Evolutionary conservation across 2,329 filamentous ascomycete genomes (phyloP).

Genomic region (Samsoniella hepiali): DNA sequence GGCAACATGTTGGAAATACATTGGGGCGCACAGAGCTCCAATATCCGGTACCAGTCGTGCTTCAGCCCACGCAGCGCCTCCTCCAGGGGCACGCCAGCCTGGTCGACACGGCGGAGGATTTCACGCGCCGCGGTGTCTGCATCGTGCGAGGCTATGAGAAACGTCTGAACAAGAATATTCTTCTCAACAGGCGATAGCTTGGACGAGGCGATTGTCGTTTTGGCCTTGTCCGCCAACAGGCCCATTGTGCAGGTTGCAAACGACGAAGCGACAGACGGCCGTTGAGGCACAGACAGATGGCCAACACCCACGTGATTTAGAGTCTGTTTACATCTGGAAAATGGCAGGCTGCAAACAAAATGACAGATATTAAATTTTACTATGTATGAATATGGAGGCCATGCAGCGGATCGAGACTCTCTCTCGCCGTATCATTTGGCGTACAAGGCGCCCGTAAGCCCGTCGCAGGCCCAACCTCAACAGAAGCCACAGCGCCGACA

Average conservation of each 20-base stretch:
- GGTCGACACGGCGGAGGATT: not conserved
- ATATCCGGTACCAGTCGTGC: conserved; percentile 1
- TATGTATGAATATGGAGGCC: not conserved
- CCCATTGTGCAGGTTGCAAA: conserved; percentile 4
- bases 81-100: not conserved
- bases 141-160: not conserved
- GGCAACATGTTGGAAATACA: too few relatives aligned
- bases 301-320: not conserved
- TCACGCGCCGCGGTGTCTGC: not conserved
- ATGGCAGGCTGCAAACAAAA: not conserved
- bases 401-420: not conserved
- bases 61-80: conserved; percentile 8
- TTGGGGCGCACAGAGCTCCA: not conserved
- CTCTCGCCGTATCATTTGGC: not conserved
- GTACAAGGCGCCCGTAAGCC: not conserved
- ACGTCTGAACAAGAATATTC: not conserved
- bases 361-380: not conserved
- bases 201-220: not conserved
- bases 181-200: conserved; percentile 10
- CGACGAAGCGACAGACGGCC: not conserved
- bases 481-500: not conserved
- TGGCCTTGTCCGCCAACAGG: conserved; percentile 2
- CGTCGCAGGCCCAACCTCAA: not conserved
- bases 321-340: not conserved
- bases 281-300: not conserved